Conservation (phyloP, 2,329 filamentous ascomycete species). For the Lecanicillium sp. region DNA sequence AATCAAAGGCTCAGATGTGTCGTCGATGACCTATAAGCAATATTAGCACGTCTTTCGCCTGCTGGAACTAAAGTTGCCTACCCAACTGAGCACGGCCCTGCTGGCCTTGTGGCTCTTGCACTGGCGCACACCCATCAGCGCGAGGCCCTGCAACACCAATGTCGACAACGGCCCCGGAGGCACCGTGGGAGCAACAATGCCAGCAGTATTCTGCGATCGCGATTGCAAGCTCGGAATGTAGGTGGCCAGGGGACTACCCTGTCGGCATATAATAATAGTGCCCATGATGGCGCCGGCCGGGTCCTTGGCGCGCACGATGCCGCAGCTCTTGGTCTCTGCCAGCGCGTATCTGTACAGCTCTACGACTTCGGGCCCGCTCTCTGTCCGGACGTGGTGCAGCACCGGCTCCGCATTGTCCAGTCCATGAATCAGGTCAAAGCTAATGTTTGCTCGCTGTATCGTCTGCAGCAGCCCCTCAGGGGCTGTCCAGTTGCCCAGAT, state of each 20-base stretch:
- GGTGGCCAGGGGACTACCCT: constrained; percentile 59
- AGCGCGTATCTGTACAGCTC: constrained; percentile 76
- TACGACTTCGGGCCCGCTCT: constrained; percentile 69
- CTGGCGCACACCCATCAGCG: constrained; percentile 74
- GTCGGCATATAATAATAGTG: constrained; percentile 73
- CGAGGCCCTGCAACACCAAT: constrained; percentile 68
- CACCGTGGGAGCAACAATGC: constrained; percentile 75
- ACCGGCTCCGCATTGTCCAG: constrained; percentile 69
- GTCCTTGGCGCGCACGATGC: constrained; percentile 76
- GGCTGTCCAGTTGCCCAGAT: constrained; percentile 66
- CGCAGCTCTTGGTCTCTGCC: constrained; percentile 63
- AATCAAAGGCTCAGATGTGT: constrained; percentile 64
- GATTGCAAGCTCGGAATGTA: constrained; percentile 65
- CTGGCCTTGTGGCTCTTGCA: constrained; percentile 72
- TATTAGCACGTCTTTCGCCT: constrained; percentile 16
- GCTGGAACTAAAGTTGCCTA: constrained; percentile 39
- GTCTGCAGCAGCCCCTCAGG: constrained; percentile 72
- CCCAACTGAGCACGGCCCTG: constrained; percentile 73
- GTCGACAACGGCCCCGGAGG: constrained; percentile 62
- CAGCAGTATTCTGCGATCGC: constrained; percentile 55
- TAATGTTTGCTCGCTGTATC: constrained; percentile 65
- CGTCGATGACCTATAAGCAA: constrained; percentile 54
- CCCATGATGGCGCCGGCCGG: constrained; percentile 63
- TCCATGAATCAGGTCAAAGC: constrained; percentile 79
- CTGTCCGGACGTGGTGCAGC: constrained; percentile 66